Evolutionary conservation across 2,329 filamentous ascomycete species (phyloP).

Genomic region (Coniochaeta sp.): DNA sequence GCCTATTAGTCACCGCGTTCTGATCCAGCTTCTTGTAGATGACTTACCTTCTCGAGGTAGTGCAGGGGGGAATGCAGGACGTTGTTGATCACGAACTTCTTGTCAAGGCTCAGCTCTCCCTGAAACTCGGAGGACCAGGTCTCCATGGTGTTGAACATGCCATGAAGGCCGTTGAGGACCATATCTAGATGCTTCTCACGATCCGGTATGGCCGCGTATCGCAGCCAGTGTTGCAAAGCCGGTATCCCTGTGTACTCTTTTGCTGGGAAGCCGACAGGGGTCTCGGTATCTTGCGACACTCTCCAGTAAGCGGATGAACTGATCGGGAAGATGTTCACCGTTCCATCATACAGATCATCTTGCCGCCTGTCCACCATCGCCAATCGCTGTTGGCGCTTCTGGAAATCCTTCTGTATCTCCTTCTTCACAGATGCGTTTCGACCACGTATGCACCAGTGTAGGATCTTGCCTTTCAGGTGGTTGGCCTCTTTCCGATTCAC

Average conservation of each 20-base stretch:
- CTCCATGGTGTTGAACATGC: constrained; percentile 6
- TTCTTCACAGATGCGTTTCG: neutral
- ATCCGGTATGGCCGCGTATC: constrained; percentile 5
- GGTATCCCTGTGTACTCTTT: constrained; percentile 10
- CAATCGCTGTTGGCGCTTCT: neutral
- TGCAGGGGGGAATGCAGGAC: neutral
- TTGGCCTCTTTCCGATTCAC: neutral
- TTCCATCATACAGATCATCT: neutral
- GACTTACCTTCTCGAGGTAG: neutral
- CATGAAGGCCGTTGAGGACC: constrained; percentile 7
- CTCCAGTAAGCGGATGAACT: neutral
- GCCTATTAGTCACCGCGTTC: neutral
- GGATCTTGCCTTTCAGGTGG: neutral
- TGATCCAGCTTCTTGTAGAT: neutral
- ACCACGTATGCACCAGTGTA: neutral
- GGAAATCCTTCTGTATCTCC: neutral
- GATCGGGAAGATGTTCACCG: neutral
- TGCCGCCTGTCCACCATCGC: neutral
- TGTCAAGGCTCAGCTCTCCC: neutral
- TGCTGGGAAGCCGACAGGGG: constrained; percentile 7
- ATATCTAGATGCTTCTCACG: constrained; percentile 7
- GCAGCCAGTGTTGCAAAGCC: constrained; percentile 7
- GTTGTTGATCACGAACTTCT: neutral
- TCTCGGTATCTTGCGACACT: neutral
- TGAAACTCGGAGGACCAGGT: constrained; percentile 7